A percentile compares a stretch with the other conserved stretches of the same genome.
phyloP scores from a whole-genome alignment of 2,329 filamentous ascomycete species.

The Alternaria tenuissima region DNA sequence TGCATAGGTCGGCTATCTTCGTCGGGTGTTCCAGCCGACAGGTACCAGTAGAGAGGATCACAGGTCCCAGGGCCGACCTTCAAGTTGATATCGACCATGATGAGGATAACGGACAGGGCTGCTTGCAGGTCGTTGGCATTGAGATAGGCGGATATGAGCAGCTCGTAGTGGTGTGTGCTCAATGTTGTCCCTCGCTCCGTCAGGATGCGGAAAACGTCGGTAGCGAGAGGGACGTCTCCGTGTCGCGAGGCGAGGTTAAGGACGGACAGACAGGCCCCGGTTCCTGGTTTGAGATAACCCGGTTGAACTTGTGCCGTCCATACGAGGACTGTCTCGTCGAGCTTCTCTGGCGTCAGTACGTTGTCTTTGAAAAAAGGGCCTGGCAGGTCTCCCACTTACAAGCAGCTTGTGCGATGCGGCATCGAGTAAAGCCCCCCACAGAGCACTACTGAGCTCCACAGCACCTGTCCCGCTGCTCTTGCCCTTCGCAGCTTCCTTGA shows the following conservation, averaged over 20 bases:
- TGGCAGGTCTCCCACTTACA: constrained; percentile 41
- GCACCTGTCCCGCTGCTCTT: constrained; percentile 29
- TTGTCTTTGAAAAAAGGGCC: not conserved
- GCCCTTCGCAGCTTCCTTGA: constrained; percentile 44
- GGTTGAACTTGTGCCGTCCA: constrained; percentile 74
- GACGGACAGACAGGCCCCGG: constrained; percentile 72
- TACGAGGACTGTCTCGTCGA: constrained; percentile 70
- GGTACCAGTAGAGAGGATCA: constrained; percentile 65
- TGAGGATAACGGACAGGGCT: constrained; percentile 73
- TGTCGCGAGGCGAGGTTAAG: constrained; percentile 75
- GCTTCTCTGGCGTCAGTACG: constrained; percentile 49
- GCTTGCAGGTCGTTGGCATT: constrained; percentile 66
- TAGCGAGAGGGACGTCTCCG: constrained; percentile 73
- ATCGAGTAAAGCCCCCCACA: constrained; percentile 80
- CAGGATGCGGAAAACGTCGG: constrained; percentile 73
- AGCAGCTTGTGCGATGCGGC: constrained; percentile 71
- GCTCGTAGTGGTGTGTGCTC: constrained; percentile 77
- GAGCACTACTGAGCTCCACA: constrained; percentile 55
- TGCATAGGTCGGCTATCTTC: constrained; percentile 54
- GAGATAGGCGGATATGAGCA: constrained; percentile 76
- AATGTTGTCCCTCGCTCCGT: constrained; percentile 66
- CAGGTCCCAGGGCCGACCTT: constrained; percentile 68
- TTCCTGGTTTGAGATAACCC: constrained; percentile 68
- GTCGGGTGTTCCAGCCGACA: constrained; percentile 59
- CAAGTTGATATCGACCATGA: constrained; percentile 74